These are phyloP conservation scores for Suhomyces bribrorum DNA, from an alignment of 1,139 yeast species.

Conservation along the genomic window DNA sequence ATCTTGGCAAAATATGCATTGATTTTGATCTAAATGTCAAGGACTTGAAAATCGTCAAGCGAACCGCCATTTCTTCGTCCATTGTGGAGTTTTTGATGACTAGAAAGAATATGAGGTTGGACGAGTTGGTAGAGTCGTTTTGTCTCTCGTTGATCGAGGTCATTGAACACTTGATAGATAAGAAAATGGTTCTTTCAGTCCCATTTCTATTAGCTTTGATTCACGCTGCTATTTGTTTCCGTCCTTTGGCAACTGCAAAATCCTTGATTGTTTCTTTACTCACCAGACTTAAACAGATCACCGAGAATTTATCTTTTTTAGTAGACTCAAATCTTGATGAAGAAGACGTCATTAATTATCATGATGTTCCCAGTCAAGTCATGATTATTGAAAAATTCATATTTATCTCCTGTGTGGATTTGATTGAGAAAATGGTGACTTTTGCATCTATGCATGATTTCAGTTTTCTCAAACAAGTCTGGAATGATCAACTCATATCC, in stretches of 20 bases:
- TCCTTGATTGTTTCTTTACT: conserved; percentile 27
- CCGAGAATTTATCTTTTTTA: conserved; percentile 24
- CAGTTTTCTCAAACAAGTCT: conserved; percentile 22
- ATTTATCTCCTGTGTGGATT: conserved; percentile 54
- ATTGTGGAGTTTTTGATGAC: conserved; percentile 40
- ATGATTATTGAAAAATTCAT: conserved; percentile 51
- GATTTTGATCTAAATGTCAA: conserved; percentile 31
- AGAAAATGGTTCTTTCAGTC: conserved; percentile 36
- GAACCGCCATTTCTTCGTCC: conserved; percentile 35
- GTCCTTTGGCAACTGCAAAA: conserved; percentile 55
- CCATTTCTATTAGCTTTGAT: conserved; percentile 59
- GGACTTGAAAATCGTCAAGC: conserved; percentile 29
- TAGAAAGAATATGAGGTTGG: conserved; percentile 46
- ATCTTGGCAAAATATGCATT: conserved; percentile 49
- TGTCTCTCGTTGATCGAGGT: conserved; percentile 41
- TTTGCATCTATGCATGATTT: conserved; percentile 28
- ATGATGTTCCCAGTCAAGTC: conserved; percentile 41
- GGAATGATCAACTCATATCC: conserved; percentile 26
- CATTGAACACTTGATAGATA: conserved; percentile 26
- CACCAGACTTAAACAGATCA: conserved; percentile 21
- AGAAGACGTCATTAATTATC: conserved; percentile 38
- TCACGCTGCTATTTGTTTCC: conserved; percentile 53
- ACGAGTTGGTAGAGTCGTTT: conserved; percentile 41
- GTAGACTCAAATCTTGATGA: conserved; percentile 31
- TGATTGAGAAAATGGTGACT: conserved; percentile 44